phyloP scores from a whole-genome alignment of 1,284 basidiomycete genomes.

The Apiotrichum domesticum region DNA sequence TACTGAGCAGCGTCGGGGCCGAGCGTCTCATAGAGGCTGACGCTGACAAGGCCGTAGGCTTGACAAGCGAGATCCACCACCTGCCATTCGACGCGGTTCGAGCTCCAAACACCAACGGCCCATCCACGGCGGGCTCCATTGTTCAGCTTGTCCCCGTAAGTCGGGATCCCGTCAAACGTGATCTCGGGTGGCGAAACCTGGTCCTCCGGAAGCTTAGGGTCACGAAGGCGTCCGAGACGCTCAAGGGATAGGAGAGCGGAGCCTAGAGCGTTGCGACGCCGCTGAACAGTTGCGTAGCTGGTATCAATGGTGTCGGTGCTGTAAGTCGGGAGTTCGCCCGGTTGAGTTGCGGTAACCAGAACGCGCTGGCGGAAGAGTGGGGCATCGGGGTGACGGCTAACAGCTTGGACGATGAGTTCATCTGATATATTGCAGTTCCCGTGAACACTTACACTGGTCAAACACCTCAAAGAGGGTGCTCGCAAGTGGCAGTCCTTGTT shows the following conservation, averaged over 20 bases:
- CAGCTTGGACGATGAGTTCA: background rate
- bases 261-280: constrained; percentile 38
- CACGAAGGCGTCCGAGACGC: constrained; percentile 32
- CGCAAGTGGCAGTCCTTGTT: constrained; percentile 17
- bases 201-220: constrained; percentile 16
- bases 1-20: constrained; percentile 57
- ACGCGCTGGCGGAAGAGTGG: constrained; percentile 34
- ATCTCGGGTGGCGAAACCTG: constrained; percentile 26
- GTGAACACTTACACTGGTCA: constrained; percentile 35
- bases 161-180: constrained; percentile 27
- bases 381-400: constrained; percentile 17
- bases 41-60: constrained; percentile 73
- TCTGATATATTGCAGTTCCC: no score
- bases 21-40: constrained; percentile 85
- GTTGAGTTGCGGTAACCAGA: constrained; percentile 21
- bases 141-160: constrained; percentile 28
- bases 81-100: constrained; percentile 75
- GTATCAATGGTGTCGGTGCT: constrained; percentile 33
- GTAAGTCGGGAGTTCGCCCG: constrained; percentile 21
- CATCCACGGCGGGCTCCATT: constrained; percentile 42
- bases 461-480: constrained; percentile 40
- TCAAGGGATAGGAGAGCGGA: constrained; percentile 41
- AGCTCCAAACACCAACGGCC: constrained; percentile 49
- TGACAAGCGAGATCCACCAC: constrained; percentile 72
- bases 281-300: constrained; percentile 30